Conservation (phyloP, 306 rosid species). For the Prunus persica region DNA sequence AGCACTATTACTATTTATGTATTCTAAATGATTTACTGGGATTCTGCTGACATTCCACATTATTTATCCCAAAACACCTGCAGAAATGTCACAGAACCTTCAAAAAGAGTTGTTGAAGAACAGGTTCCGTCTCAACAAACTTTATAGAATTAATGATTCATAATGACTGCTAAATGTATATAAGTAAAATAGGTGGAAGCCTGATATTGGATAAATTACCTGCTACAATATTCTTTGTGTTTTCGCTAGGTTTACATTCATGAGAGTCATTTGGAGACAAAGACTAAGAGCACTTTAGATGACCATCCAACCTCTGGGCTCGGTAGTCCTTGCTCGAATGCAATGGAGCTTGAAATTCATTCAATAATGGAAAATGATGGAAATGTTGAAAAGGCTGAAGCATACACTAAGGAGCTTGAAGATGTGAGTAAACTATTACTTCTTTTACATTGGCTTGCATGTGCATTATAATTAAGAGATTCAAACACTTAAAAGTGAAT, state of each 20-base stretch:
- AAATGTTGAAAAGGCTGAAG: slow-evolving; percentile 81
- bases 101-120: slow-evolving; percentile 43
- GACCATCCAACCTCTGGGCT: slow-evolving; percentile 30
- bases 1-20: not conserved
- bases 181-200: slow-evolving; percentile 12
- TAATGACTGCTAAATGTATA: slow-evolving; percentile 16
- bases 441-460: slow-evolving; percentile 3
- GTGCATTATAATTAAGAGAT: not conserved
- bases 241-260: slow-evolving; percentile 20
- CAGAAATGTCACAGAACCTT: slow-evolving; percentile 51
- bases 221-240: slow-evolving; percentile 1
- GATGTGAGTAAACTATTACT: slow-evolving; percentile 53
- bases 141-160: slow-evolving; percentile 4
- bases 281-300: slow-evolving; percentile 23
- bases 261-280: slow-evolving; percentile 39
- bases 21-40: not conserved
- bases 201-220: slow-evolving; percentile 7
- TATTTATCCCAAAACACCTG: slow-evolving; percentile 31
- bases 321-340: slow-evolving; percentile 40
- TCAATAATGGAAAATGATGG: slow-evolving; percentile 51
- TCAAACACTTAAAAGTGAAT: not conserved
- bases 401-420: slow-evolving; percentile 77
- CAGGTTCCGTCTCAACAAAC: slow-evolving; percentile 41
- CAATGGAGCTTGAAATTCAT: slow-evolving; percentile 52
- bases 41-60: slow-evolving; percentile 16